Evolutionary conservation across 78 protist species (phyloP).

Genomic region (Parvularia atlantis): DNA sequence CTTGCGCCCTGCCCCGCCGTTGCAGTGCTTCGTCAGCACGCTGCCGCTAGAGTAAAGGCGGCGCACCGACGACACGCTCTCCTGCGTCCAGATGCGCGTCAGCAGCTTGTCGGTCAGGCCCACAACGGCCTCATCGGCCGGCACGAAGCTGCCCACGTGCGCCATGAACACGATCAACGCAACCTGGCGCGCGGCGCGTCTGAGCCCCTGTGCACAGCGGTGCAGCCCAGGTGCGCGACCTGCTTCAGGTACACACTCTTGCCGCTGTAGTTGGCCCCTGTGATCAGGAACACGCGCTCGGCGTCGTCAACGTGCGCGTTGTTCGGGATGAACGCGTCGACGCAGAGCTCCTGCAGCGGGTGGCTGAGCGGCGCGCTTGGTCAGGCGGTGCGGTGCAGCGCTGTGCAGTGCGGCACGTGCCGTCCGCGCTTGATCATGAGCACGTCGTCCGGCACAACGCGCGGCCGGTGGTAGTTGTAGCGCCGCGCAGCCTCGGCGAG

Average conservation of each 20-base stretch:
- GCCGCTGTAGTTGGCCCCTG: conserved; percentile 39
- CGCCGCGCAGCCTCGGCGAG: conserved; percentile 13
- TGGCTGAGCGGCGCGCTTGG: conserved; percentile 6
- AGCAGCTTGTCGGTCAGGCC: conserved; percentile 32
- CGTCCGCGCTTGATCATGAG: not conserved
- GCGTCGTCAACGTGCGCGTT: not conserved
- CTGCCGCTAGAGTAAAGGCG: no score
- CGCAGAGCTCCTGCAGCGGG: conserved; percentile 22
- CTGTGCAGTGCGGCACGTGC: not conserved
- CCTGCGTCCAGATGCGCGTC: conserved; percentile 4
- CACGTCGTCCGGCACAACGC: not conserved
- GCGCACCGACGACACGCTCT: not conserved
- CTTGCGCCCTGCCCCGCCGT: no score
- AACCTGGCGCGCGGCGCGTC: conserved; percentile 3
- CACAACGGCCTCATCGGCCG: conserved; percentile 31
- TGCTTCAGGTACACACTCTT: conserved; percentile 29
- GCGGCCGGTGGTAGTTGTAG: conserved; percentile 5
- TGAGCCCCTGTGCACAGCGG: not conserved
- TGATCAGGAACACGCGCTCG: conserved; percentile 10
- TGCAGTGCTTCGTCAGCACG: no score
- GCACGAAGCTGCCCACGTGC: conserved; percentile 57
- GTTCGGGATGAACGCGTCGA: conserved; percentile 32
- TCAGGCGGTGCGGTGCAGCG: not conserved
- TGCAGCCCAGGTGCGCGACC: not conserved
- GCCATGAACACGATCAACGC: conserved; percentile 29